Evolutionary conservation across 2,329 filamentous ascomycete genomes (phyloP).

Genomic region (Ophiostoma triangulosporum): DNA sequence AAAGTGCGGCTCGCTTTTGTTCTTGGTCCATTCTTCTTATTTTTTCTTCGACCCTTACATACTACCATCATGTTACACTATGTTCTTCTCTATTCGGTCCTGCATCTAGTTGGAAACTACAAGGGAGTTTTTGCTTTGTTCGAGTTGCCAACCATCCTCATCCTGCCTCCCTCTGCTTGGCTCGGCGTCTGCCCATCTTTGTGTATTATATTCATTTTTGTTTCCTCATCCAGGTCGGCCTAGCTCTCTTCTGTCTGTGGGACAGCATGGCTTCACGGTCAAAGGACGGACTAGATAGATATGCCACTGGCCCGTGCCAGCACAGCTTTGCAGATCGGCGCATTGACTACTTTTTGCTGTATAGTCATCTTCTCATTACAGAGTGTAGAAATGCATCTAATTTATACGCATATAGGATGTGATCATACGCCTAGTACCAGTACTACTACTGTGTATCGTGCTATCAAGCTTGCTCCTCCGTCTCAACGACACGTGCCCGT

Average conservation of each 20-base stretch:
- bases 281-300: not conserved
- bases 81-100: not conserved
- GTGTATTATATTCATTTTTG: not conserved
- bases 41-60: not conserved
- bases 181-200: not conserved
- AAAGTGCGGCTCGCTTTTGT: not conserved
- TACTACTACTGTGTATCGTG: not conserved
- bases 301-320: too few species aligned
- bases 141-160: not conserved
- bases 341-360: not conserved
- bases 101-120: not conserved
- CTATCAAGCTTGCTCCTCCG: too few species aligned
- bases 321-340: not conserved
- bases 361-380: not conserved
- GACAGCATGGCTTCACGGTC: not conserved
- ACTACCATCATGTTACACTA: not conserved
- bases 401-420: too few species aligned
- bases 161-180: not conserved
- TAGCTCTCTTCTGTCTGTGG: not conserved
- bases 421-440: too few species aligned
- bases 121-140: not conserved
- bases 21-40: not conserved
- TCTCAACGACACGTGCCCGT: slow-evolving; percentile 54
- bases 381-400: too few species aligned
- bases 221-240: not conserved